Evolutionary conservation across 345 rosid genomes (phyloP).

Genomic region (Citrus reticulata): DNA sequence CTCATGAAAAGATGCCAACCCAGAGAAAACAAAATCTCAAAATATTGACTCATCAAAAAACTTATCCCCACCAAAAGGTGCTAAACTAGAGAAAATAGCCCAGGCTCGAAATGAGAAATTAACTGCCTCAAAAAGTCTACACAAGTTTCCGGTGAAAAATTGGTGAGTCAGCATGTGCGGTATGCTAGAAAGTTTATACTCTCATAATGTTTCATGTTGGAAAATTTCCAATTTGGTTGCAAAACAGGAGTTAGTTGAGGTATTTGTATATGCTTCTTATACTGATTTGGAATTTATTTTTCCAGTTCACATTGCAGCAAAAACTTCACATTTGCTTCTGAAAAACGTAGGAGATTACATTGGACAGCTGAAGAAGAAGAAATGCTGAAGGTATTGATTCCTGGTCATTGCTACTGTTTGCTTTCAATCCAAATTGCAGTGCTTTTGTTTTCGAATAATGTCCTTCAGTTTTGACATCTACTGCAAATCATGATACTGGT

Average conservation of each 20-base stretch:
- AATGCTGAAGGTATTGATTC: slow-evolving; percentile 33
- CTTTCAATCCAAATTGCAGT: background rate
- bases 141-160: background rate
- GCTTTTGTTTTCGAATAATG: background rate
- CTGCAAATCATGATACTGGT: too few species aligned
- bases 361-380: slow-evolving; percentile 47
- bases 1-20: background rate
- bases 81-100: background rate
- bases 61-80: slow-evolving; percentile 3
- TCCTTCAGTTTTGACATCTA: background rate
- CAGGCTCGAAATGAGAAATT: background rate
- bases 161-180: slow-evolving; percentile 17
- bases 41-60: background rate
- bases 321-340: slow-evolving; percentile 10
- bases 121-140: background rate
- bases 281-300: background rate
- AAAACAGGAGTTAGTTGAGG: background rate
- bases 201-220: background rate
- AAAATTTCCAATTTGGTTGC: background rate
- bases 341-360: slow-evolving; percentile 27
- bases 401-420: background rate
- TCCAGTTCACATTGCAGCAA: slow-evolving; percentile 15
- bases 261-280: background rate
- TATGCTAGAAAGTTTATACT: background rate
- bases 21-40: background rate